phyloP scores from a whole-genome alignment of 331 rosid species.

The Arachis monticola region DNA sequence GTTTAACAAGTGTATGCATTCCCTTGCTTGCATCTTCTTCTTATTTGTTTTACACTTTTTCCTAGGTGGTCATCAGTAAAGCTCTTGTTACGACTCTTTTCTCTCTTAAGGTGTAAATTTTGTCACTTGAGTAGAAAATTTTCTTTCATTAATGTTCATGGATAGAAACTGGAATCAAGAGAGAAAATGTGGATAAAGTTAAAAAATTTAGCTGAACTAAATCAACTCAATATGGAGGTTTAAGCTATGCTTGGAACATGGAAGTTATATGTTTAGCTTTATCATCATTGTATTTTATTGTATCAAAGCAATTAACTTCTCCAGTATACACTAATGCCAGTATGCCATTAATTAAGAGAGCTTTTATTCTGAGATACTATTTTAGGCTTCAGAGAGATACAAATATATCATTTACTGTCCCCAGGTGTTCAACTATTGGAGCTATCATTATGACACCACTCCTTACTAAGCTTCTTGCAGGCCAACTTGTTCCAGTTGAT shows the following conservation, averaged over 20 bases:
- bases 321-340: constrained; percentile 13
- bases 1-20: constrained; percentile 36
- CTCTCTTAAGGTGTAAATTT: not conserved
- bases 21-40: constrained; percentile 13
- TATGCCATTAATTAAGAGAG: constrained; percentile 17
- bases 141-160: not conserved
- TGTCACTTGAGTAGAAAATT: not conserved
- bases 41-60: constrained; percentile 2
- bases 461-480: constrained; percentile 96
- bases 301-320: constrained; percentile 5
- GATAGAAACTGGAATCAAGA: not conserved
- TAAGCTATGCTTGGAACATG: constrained; percentile 24
- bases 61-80: constrained; percentile 7
- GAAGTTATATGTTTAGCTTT: constrained; percentile 25
- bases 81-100: not conserved
- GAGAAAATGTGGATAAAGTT: not conserved
- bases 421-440: constrained; percentile 90
- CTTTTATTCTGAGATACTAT: constrained; percentile 8
- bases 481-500: constrained; percentile 96
- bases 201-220: not conserved
- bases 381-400: constrained; percentile 4
- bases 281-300: constrained; percentile 21
- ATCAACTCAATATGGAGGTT: not conserved
- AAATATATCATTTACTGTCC: constrained; percentile 35
- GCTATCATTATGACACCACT: constrained; percentile 95